Evolutionary conservation across 192 early-diverging fungal genomes (phyloP), one percentile per base, ranked within the genome.

Genomic region (Coemansia sp.): DNA sequence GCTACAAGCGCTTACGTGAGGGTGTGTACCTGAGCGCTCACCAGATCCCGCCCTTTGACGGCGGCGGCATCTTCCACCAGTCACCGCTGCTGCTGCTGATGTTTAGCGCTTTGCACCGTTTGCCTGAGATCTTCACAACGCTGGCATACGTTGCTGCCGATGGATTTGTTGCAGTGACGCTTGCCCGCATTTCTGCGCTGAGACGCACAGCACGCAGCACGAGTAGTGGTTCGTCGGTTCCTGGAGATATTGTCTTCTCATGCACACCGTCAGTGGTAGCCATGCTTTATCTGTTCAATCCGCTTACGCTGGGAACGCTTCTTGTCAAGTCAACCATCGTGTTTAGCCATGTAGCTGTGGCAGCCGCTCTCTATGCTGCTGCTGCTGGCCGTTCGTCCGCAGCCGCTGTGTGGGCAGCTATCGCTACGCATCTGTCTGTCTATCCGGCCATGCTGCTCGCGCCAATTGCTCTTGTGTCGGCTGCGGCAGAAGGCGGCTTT

Each of bases 41-140:
- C 63, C 87, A 86, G 42, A 85, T 97, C 0, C 85, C 90, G 21
- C 92, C 94, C 6, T 98, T 93, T 74, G 91, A 95, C 63, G 95
- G 94, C 26, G 92, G 91, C 46, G n/a, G n/a, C n/a, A 83, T 92
- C 16, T 93, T 91, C 71, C 94, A 97, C 75, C 95, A 96, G 82
- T 94, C 92, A 7, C 95, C 94, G 32, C 74, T 95, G 8, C 72
- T 96, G 26, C 87, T 95, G 18, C 82, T 85, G 11, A 75, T 92
- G 11, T 96, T 96, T 59, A 79, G 85, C 26, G 73, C 85, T 7
- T 78, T 94, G 12, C 70, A 78, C 13, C 72, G 68, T 4, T 65
- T 89, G 64, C 90, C 92, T 11, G 65, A 71, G 11, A 39, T 86
- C 22, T 76, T 85, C 7, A 85, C 86, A 5, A 71, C 79, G 6